Evolutionary conservation across 2,329 filamentous ascomycete genomes (phyloP).

Genomic region (Pleurostoma richardsiae): DNA sequence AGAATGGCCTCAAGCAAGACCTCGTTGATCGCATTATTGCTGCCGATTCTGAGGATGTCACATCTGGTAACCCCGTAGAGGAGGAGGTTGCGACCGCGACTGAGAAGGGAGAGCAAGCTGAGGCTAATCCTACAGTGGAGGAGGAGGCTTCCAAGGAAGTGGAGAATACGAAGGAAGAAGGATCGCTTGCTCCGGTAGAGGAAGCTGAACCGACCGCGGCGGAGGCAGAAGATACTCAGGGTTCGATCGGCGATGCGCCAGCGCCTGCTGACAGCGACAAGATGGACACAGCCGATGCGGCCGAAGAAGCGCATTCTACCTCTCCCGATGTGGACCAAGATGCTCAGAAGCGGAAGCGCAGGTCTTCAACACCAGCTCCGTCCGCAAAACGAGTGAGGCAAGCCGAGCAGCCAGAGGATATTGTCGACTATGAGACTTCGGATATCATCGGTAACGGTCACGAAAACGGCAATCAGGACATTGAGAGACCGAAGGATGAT

Average conservation of each 20-base stretch:
- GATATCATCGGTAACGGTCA: too few relatives aligned
- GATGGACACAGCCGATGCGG: constrained; percentile 14
- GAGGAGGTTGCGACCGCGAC: constrained; percentile 6
- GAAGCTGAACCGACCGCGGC: too few relatives aligned
- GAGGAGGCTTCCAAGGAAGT: neutral
- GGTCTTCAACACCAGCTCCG: constrained; percentile 57
- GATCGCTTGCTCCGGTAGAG: too few relatives aligned
- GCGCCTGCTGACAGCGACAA: too few relatives aligned
- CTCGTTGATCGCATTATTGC: constrained; percentile 60
- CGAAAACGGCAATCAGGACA: too few relatives aligned
- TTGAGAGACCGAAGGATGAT: too few relatives aligned
- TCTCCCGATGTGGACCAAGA: constrained; percentile 9
- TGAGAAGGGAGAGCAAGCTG: constrained; percentile 11
- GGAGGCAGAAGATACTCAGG: too few relatives aligned
- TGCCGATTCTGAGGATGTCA: constrained; percentile 24
- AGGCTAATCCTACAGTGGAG: constrained; percentile 1
- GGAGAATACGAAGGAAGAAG: too few relatives aligned
- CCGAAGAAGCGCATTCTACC: constrained; percentile 23
- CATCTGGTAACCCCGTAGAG: constrained; percentile 4
- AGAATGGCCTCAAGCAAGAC: constrained; percentile 66
- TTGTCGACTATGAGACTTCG: too few relatives aligned
- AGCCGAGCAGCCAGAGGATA: constrained; percentile 12
- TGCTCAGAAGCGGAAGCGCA: constrained; percentile 59
- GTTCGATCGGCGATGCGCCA: too few relatives aligned
- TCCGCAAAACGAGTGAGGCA: constrained; percentile 39